Conservation (phyloP, 768 basidiomycete genomes). For the Daedaleopsis sinensis region DNA sequence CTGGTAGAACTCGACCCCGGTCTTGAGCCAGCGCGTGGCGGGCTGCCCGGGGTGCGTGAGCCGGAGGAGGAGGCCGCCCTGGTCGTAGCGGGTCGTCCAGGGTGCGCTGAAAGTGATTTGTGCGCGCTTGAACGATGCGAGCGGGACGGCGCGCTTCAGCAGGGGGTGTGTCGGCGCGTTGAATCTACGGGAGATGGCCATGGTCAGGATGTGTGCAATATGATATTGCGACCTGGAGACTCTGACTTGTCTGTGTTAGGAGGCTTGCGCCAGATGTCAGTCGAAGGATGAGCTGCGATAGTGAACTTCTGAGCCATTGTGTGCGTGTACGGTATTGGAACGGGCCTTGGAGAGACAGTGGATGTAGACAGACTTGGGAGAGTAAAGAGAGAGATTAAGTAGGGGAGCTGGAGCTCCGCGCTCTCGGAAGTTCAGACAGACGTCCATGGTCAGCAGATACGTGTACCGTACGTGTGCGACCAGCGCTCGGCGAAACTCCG, state of each 20-base stretch:
- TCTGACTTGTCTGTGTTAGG: conserved; percentile 19
- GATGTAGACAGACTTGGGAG: no score
- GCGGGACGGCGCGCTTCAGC: conserved; percentile 9
- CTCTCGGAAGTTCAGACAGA: no score
- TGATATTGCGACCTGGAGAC: not conserved
- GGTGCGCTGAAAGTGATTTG: conserved; percentile 30
- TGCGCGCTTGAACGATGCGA: conserved; percentile 23
- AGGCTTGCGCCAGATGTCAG: conserved; percentile 37
- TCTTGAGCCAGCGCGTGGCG: conserved; percentile 29
- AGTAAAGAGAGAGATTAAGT: no score
- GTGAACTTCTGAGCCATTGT: not conserved
- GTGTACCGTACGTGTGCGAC: no score
- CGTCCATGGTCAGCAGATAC: no score
- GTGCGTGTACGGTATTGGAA: not conserved
- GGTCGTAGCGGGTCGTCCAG: conserved; percentile 35
- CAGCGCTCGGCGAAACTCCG: no score
- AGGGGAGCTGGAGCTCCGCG: no score
- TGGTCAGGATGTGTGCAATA: not conserved
- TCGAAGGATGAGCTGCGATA: conserved; percentile 22
- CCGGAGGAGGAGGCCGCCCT: conserved; percentile 32
- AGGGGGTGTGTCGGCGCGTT: conserved; percentile 24
- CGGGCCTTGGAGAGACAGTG: no score
- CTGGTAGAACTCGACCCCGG: conserved; percentile 34
- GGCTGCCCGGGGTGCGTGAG: conserved; percentile 8
- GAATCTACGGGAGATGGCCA: not conserved